Evolutionary conservation across 495 filamentous ascomycete species (phyloP).

Genomic region (Aspergillus campestris): DNA sequence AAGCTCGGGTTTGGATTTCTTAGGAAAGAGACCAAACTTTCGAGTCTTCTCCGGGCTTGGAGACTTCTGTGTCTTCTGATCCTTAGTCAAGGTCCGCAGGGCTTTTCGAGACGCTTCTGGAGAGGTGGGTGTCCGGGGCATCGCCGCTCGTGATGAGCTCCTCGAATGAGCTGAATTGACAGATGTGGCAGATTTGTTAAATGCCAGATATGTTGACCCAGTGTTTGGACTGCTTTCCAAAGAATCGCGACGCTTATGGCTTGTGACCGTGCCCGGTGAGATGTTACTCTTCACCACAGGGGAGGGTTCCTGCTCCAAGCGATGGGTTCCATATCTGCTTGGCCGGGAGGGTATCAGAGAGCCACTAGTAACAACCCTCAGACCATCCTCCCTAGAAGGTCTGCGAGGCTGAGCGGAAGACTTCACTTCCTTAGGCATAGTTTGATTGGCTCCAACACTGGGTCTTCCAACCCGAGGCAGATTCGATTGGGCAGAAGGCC

Average conservation of each 20-base stretch:
- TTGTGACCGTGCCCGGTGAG: slow-evolving; percentile 29
- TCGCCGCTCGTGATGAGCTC: slow-evolving; percentile 24
- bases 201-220: slow-evolving; percentile 6
- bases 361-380: background rate
- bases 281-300: slow-evolving; percentile 77
- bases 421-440: background rate
- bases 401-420: background rate
- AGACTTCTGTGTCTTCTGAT: slow-evolving; percentile 12
- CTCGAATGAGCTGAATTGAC: slow-evolving; percentile 32
- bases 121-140: slow-evolving; percentile 32
- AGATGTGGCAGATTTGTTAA: slow-evolving; percentile 24
- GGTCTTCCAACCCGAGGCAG: slow-evolving; percentile 9
- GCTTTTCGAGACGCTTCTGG: slow-evolving; percentile 24
- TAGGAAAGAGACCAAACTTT: slow-evolving; percentile 70
- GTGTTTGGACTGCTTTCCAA: slow-evolving; percentile 18
- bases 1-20: slow-evolving; percentile 59
- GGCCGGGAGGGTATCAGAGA: slow-evolving; percentile 49
- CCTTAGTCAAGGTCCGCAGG: slow-evolving; percentile 21
- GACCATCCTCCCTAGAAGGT: background rate
- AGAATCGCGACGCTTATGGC: slow-evolving; percentile 37
- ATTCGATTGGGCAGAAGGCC: slow-evolving; percentile 50
- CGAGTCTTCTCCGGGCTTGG: slow-evolving; percentile 29
- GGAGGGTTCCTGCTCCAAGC: slow-evolving; percentile 52
- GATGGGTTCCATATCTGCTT: slow-evolving; percentile 72
- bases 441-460: slow-evolving; percentile 6